Evolutionary conservation across 257 asterid genomes (phyloP).

Genomic region (Voacanga thouarsii): DNA sequence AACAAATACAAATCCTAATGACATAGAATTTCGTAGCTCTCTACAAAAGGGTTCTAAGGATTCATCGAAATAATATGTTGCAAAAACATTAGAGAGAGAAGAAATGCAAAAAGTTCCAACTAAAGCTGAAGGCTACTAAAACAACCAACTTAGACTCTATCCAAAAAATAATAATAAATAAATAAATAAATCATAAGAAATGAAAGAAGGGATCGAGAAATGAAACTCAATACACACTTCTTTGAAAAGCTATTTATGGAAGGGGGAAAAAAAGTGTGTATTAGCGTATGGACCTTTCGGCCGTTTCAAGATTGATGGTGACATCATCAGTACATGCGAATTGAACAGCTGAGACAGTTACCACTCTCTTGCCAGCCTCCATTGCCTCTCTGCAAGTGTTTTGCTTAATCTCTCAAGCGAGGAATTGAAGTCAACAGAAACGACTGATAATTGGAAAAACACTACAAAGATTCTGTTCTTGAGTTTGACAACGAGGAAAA

Average conservation of each 20-base stretch:
- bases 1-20: neutral
- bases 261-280: neutral
- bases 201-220: neutral
- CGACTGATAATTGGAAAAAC: neutral
- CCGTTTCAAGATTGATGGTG: conserved; percentile 65
- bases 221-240: neutral
- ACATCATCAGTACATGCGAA: conserved; percentile 87
- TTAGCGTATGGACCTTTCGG: conserved; percentile 56
- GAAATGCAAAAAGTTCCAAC: neutral
- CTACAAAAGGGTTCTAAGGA: neutral
- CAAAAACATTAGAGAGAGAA: neutral
- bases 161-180: neutral
- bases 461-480: conserved; percentile 1
- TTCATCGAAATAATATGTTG: neutral
- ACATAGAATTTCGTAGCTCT: neutral
- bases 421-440: neutral
- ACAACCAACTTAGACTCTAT: neutral
- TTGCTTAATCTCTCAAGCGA: neutral
- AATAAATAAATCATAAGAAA: neutral
- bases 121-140: neutral
- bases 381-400: conserved; percentile 2
- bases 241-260: neutral
- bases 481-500: neutral
- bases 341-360: conserved; percentile 75
- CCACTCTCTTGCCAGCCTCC: conserved; percentile 45